Conservation (phyloP, 495 filamentous ascomycete genomes). For the Xylaria scruposa region DNA sequence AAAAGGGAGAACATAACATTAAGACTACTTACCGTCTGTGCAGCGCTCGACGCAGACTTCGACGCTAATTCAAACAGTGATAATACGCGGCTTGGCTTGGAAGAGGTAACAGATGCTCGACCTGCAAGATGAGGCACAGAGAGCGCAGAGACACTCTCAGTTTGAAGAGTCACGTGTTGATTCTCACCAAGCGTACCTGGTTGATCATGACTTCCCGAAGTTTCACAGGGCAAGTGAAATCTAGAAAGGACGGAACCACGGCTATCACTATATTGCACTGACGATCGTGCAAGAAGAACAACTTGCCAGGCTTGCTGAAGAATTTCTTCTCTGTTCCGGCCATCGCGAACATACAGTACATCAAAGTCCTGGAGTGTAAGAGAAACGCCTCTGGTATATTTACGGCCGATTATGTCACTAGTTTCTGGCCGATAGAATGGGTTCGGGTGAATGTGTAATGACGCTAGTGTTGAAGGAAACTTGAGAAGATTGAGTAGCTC, state of each 20-base stretch:
- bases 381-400: neutral
- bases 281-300: constrained; percentile 34
- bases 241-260: constrained; percentile 38
- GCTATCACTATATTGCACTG: constrained; percentile 42
- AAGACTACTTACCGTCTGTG: constrained; percentile 22
- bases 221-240: constrained; percentile 30
- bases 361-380: neutral
- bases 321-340: neutral
- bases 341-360: neutral
- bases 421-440: constrained; percentile 49
- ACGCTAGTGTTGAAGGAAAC: constrained; percentile 42
- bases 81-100: constrained; percentile 41
- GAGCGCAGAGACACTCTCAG: constrained; percentile 31
- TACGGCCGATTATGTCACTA: constrained; percentile 2
- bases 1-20: neutral
- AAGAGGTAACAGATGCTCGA: neutral
- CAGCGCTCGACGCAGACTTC: constrained; percentile 42
- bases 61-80: constrained; percentile 67
- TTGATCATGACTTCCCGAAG: constrained; percentile 3
- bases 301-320: constrained; percentile 21
- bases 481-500: constrained; percentile 69
- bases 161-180: constrained; percentile 23
- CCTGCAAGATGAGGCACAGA: constrained; percentile 22
- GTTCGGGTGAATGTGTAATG: constrained; percentile 55
- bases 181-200: neutral